Evolutionary conservation across 1,284 basidiomycete species (phyloP).

Genomic region (Cutaneotrichosporon curvatum): DNA sequence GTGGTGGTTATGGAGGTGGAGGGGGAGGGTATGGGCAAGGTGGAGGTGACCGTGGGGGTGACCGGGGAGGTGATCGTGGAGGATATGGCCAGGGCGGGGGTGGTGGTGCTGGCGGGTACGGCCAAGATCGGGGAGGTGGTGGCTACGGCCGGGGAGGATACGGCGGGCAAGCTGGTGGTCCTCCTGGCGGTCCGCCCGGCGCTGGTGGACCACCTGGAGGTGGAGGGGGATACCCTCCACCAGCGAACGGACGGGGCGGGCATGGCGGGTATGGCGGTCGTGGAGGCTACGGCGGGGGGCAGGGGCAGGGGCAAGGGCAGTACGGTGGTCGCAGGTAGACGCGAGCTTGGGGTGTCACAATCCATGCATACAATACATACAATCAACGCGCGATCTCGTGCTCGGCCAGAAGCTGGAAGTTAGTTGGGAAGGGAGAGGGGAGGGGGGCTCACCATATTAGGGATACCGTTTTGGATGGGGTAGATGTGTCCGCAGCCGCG

Average conservation of each 20-base stretch:
- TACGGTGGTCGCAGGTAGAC: slow-evolving; percentile 9
- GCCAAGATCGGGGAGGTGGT: neutral
- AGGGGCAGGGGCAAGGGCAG: slow-evolving; percentile 3
- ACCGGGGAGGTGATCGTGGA: too few relatives aligned
- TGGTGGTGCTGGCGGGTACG: slow-evolving; percentile 1
- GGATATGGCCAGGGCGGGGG: neutral
- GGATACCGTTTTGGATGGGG: slow-evolving; percentile 87
- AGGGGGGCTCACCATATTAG: slow-evolving; percentile 75
- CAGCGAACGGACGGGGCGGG: neutral
- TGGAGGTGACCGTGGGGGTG: neutral
- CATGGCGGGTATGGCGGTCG: slow-evolving; percentile 3
- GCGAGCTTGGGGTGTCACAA: too few relatives aligned
- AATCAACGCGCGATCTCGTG: slow-evolving; percentile 62
- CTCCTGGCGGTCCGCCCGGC: neutral
- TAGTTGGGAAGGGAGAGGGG: slow-evolving; percentile 1
- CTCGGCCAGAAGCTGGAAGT: slow-evolving; percentile 72
- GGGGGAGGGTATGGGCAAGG: neutral
- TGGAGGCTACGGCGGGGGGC: slow-evolving; percentile 7
- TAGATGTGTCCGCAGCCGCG: slow-evolving; percentile 87
- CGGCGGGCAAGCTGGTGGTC: neutral
- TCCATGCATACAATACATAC: slow-evolving; percentile 14
- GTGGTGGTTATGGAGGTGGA: too few relatives aligned
- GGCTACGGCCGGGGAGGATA: neutral
- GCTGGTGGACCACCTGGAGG: too few relatives aligned
- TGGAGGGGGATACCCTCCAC: neutral